Evolutionary conservation across 2,329 filamentous ascomycete genomes (phyloP), one percentile per base, ranked within the genome.

Genomic region (Neopestalotiopsis sp.): DNA sequence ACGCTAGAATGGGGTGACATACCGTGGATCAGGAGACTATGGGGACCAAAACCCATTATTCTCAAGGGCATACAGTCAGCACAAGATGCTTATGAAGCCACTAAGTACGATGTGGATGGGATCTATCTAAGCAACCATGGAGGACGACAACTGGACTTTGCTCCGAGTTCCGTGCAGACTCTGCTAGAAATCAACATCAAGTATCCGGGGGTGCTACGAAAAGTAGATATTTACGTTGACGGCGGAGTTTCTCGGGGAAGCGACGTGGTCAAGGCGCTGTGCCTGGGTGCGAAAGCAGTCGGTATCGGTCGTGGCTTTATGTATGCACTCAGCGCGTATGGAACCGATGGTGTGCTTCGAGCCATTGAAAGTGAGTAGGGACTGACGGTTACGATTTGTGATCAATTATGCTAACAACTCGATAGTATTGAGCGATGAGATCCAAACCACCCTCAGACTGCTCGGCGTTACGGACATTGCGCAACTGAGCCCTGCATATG

Each of bases 91-190:
- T 12, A 64, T n/a, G 20, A 69, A 17, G 65, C 67, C 9, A 63
- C 61, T 17, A 57, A 67, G 7, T 62, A 63, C 28, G 68, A 66
- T n/a, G 67, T 68, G 30, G 59, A 67, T 10, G 67, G 69, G 32
- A 68, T 71, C 12, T 65, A 69, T n/a, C 45, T 71, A 4, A 68
- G 65, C 28, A 67, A 69, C 28, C 69, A 71, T 57, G 69, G 69
- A n/a, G 66, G 66, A 17, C 32, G 58, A 10, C 52, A 58, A 7
- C 42, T 67, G 12, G 58, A 67, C n/a, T 63, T 68, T 28, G 64
- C 64, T 7, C 64, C 56, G 34, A 34, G 42, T 12, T 49, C 64
- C 13, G 30, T 66, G 2, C 64, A 57, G 9, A 66, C 64, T 10
- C 49, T 66, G 30, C 64, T 66, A 3, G 64, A 66, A 30, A 66